These are phyloP conservation scores for Coffea canephora DNA, from an alignment of 257 asterid species.

Conservation along the genomic window DNA sequence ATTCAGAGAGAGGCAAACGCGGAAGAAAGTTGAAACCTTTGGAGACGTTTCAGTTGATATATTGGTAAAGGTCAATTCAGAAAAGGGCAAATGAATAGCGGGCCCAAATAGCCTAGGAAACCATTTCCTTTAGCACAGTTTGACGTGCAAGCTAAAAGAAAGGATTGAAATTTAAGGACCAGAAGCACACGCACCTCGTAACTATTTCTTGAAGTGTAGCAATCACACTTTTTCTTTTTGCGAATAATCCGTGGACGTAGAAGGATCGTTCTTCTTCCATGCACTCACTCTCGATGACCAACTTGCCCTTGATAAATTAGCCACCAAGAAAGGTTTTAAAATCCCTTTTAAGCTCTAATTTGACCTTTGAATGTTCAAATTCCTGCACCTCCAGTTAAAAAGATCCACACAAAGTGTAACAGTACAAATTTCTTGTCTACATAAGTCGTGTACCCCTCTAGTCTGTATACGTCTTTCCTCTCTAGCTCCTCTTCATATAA, in stretches of 20 bases:
- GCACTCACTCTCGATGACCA: too few relatives aligned
- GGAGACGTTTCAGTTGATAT: not conserved
- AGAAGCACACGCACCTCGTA: not conserved
- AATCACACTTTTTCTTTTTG: constrained; percentile 3
- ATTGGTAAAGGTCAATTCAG: not conserved
- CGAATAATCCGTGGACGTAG: not conserved
- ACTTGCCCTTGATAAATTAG: too few relatives aligned
- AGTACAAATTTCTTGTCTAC: too few relatives aligned
- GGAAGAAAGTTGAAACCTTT: not conserved
- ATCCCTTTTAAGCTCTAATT: too few relatives aligned
- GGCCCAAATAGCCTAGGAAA: not conserved
- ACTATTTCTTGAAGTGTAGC: constrained; percentile 4
- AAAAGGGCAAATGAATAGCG: not conserved
- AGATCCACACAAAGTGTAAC: too few relatives aligned
- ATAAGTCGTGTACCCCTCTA: too few relatives aligned
- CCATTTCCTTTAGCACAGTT: not conserved
- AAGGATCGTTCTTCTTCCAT: not conserved
- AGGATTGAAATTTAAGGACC: not conserved
- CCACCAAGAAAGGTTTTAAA: too few relatives aligned
- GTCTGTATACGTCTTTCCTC: too few relatives aligned
- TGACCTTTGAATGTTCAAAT: too few relatives aligned
- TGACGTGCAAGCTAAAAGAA: not conserved
- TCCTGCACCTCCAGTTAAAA: too few relatives aligned
- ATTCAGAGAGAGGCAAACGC: not conserved
- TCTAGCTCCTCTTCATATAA: too few relatives aligned